These are phyloP conservation scores for Xylaria venustula DNA, from an alignment of 495 filamentous ascomycete genomes.

Conservation along the genomic window DNA sequence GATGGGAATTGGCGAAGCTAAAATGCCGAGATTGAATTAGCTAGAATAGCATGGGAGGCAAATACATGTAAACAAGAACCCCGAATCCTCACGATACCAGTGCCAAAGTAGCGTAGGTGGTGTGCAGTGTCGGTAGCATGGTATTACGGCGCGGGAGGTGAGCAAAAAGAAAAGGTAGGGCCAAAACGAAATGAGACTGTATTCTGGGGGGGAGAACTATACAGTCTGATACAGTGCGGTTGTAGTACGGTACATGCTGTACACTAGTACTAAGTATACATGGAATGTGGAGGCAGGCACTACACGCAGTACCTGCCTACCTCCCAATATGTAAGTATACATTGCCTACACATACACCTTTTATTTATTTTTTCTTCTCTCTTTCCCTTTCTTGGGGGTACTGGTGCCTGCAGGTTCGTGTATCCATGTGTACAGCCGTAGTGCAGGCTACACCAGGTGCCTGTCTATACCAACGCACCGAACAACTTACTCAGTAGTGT, in stretches of 20 bases:
- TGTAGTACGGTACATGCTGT: too few relatives aligned
- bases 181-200: background rate
- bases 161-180: conserved; percentile 14
- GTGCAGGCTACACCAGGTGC: background rate
- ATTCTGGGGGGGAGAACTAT: background rate
- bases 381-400: too few relatives aligned
- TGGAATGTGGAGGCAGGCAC: too few relatives aligned
- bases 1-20: conserved; percentile 8
- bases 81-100: background rate
- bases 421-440: background rate
- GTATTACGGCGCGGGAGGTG: background rate
- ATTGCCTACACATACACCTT: too few relatives aligned
- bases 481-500: too few relatives aligned
- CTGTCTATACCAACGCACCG: too few relatives aligned
- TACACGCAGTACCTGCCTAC: too few relatives aligned
- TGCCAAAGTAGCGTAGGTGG: too few relatives aligned
- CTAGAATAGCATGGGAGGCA: background rate
- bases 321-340: too few relatives aligned
- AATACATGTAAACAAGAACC: background rate
- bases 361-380: too few relatives aligned
- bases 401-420: background rate
- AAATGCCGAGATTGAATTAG: conserved; percentile 8
- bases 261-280: too few relatives aligned
- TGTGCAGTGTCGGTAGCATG: too few relatives aligned
- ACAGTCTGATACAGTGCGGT: background rate